Evolutionary conservation across 345 rosid genomes (phyloP), one percentile per base, ranked within the genome.

Genomic region (Gossypioides kirkii): DNA sequence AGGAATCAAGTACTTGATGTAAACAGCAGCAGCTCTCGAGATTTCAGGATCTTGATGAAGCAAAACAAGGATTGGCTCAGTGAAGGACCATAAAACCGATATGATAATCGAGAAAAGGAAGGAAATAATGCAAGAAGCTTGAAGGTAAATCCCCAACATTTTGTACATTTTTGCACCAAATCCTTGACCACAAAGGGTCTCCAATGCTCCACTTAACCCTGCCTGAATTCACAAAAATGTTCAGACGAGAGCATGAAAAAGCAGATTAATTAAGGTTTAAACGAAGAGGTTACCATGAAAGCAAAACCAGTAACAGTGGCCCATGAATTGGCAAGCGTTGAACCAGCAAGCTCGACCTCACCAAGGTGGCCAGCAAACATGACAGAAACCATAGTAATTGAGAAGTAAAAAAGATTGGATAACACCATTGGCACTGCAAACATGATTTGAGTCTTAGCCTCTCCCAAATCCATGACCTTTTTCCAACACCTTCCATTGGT

Each of bases 291-390:
- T 55, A 55, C 98, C 93, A 88, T 80, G 80, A 89, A 88, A 72
- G 90, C 91, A 59, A 88, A 80, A 71, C 98, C 96, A 14, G 94
- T 86, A 82, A 84, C 90, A 23, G 79, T 79, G 76, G 91, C 87
- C 98, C 97, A 93, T 6, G 94, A 88, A 80, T 89, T 91, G 77
- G 90, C 97, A 16, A 93, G 92, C 43, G 98, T 89, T 75, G 98
- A 87, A 17, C 91, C 92, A 22, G 98, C 96, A 3, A 93, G 94
- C 62, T 91, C 80, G 41, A 82, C 87, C 47, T 85, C 70, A 17
- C 97, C 95, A 5, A 87, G 90, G 69, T 88, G 95, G 41, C 93
- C 93, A 43, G 95, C 92, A 22, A 88, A 85, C 95, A 93, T 93
- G 54, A 89, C 91, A 41, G 98, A 93, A 5, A 86, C 88, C 70